Percentiles rank a stretch among this genome's conserved stretches.
phyloP scores from a whole-genome alignment of 2,329 filamentous ascomycete genomes.

The Ceratocystiopsis minuta region DNA sequence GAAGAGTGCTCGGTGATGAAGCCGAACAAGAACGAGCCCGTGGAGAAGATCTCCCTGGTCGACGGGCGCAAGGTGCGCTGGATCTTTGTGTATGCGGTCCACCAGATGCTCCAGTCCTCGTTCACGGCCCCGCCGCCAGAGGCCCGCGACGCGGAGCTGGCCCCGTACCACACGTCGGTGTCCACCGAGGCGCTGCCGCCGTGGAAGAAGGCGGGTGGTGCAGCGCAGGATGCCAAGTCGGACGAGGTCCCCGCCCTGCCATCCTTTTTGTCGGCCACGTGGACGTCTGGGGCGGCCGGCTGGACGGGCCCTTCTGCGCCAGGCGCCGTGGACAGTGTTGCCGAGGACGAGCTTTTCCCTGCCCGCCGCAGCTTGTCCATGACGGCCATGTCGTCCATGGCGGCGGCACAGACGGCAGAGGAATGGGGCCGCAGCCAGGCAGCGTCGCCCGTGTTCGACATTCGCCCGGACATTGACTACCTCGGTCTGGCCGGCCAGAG shows the following conservation, averaged over 20 bases:
- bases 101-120: constrained; percentile 53
- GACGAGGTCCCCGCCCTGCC: not conserved
- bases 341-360: not conserved
- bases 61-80: constrained; percentile 64
- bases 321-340: not conserved
- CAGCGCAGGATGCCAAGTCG: too few species aligned
- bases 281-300: not conserved
- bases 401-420: not conserved
- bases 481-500: constrained; percentile 24
- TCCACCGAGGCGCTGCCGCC: constrained; percentile 25
- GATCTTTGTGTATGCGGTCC: constrained; percentile 55
- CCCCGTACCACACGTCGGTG: constrained; percentile 38
- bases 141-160: constrained; percentile 35
- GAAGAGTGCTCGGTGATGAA: constrained; percentile 39
- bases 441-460: constrained; percentile 16
- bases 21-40: constrained; percentile 34
- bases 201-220: constrained; percentile 18
- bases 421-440: not conserved
- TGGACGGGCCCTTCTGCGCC: not conserved
- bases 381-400: constrained; percentile 1
- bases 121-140: constrained; percentile 38
- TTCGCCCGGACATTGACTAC: constrained; percentile 39
- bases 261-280: not conserved
- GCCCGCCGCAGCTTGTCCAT: constrained; percentile 4
- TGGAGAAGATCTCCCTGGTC: constrained; percentile 36